Percentiles rank a stretch among this genome's conserved stretches.
Evolutionary conservation across 805 yeast genomes (phyloP).

Genomic region (Zygotorulaspora florentina): DNA sequence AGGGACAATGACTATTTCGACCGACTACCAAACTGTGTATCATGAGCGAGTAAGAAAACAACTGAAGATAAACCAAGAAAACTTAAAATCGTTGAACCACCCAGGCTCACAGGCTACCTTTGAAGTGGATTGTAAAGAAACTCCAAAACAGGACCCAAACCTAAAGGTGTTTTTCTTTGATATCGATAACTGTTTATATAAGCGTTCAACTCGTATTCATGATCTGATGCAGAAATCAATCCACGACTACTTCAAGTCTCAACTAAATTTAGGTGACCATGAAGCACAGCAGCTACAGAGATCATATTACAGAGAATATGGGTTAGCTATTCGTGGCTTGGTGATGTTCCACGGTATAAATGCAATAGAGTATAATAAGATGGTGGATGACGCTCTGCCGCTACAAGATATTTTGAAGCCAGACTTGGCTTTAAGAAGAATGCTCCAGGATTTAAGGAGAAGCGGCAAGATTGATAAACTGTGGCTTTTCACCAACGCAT

Average conservation of each 20-base stretch:
- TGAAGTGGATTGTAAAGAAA: conserved; percentile 23
- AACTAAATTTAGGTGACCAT: conserved; percentile 57
- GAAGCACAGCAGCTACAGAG: conserved; percentile 71
- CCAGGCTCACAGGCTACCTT: conserved; percentile 35
- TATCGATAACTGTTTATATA: conserved; percentile 88
- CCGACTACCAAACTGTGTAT: conserved; percentile 14
- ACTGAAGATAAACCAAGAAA: conserved; percentile 30
- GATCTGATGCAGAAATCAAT: conserved; percentile 85
- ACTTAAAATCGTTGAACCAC: conserved; percentile 33
- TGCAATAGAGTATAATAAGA: conserved; percentile 80
- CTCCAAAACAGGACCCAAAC: conserved; percentile 30
- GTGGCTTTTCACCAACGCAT: conserved; percentile 95
- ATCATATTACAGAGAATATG: conserved; percentile 79
- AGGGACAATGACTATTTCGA: conserved; percentile 16
- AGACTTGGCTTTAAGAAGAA: conserved; percentile 48
- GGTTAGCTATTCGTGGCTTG: conserved; percentile 89
- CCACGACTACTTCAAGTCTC: conserved; percentile 70
- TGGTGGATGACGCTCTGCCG: conserved; percentile 91
- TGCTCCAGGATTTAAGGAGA: conserved; percentile 43
- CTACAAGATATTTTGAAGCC: conserved; percentile 72
- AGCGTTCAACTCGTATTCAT: conserved; percentile 68
- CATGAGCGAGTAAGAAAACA: conserved; percentile 23
- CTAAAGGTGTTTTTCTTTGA: conserved; percentile 69
- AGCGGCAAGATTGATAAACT: conserved; percentile 59
- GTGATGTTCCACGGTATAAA: conserved; percentile 62